phyloP scores from a whole-genome alignment of 129 eudicot species.

The Saussurea involucrata region DNA sequence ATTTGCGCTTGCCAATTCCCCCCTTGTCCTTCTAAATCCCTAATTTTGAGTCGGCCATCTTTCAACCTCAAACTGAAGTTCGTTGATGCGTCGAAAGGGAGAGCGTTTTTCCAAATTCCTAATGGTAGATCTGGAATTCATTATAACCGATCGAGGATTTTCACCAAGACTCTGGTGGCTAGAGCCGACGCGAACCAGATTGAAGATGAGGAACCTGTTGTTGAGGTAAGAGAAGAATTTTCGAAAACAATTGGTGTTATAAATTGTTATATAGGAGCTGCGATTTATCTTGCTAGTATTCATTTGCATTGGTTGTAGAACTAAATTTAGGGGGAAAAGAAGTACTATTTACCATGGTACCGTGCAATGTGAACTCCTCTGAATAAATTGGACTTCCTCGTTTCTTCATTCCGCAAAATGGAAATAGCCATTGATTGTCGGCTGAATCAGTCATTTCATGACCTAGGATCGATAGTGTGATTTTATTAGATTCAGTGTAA shows the following conservation, averaged over 20 bases:
- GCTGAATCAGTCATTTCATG: not conserved
- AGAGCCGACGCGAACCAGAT: slow-evolving; percentile 51
- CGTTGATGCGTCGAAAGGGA: not conserved
- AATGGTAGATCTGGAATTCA: slow-evolving; percentile 5
- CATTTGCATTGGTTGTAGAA: slow-evolving; percentile 6
- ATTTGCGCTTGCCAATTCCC: slow-evolving; percentile 35
- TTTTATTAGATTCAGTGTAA: not conserved
- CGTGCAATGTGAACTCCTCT: not conserved
- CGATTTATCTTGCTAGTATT: not conserved
- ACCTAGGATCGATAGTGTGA: not conserved
- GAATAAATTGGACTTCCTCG: not conserved
- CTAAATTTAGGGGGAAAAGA: not conserved
- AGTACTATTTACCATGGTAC: not conserved
- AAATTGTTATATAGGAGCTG: not conserved
- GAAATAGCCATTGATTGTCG: not conserved
- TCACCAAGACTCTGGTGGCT: slow-evolving; percentile 30
- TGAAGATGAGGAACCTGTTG: slow-evolving; percentile 24
- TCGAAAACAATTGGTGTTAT: not conserved
- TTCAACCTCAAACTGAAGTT: not conserved
- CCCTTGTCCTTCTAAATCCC: slow-evolving; percentile 28
- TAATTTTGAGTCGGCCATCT: slow-evolving; percentile 18
- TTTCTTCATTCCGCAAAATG: not conserved
- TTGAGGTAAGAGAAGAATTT: slow-evolving; percentile 38
- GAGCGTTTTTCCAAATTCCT: slow-evolving; percentile 11
- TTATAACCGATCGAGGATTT: slow-evolving; percentile 6